These are phyloP conservation scores for Daldinia caldariorum DNA, from an alignment of 495 filamentous ascomycete species.

Conservation along the genomic window DNA sequence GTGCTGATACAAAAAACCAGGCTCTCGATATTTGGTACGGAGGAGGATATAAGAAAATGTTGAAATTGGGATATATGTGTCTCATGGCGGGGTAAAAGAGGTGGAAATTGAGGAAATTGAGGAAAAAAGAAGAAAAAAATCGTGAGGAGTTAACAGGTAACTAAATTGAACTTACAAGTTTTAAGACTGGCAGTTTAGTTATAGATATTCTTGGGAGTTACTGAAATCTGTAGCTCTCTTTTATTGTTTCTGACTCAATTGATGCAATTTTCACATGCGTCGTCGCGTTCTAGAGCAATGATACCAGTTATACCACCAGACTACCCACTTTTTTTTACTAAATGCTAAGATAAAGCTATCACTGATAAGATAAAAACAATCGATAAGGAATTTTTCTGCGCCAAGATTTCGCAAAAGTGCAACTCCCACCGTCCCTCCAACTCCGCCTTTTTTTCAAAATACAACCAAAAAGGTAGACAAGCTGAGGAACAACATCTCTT, in stretches of 20 bases:
- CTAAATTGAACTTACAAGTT: neutral
- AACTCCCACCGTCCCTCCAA: slow-evolving; percentile 26
- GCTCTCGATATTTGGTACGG: too few relatives aligned
- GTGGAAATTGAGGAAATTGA: neutral
- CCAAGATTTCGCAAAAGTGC: slow-evolving; percentile 45
- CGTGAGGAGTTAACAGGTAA: too few relatives aligned
- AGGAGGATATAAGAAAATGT: neutral
- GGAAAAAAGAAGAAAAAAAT: neutral
- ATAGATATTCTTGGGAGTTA: neutral
- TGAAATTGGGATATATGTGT: slow-evolving; percentile 7
- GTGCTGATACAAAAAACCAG: neutral
- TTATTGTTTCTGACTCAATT: neutral
- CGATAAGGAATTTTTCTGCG: slow-evolving; percentile 38
- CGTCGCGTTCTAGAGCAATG: neutral
- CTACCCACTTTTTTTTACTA: slow-evolving; percentile 2
- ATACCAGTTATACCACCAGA: neutral
- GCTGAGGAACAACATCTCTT: slow-evolving; percentile 27
- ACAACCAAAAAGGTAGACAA: slow-evolving; percentile 26
- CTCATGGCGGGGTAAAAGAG: slow-evolving; percentile 12
- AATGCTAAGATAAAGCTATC: slow-evolving; percentile 40
- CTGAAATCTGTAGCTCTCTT: neutral
- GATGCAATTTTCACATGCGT: slow-evolving; percentile 10
- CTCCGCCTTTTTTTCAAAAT: slow-evolving; percentile 30
- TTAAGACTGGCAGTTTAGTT: neutral
- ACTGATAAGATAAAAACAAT: slow-evolving; percentile 5